Evolutionary conservation across 345 rosid species (phyloP).

Genomic region (Pugionium dolabratum): DNA sequence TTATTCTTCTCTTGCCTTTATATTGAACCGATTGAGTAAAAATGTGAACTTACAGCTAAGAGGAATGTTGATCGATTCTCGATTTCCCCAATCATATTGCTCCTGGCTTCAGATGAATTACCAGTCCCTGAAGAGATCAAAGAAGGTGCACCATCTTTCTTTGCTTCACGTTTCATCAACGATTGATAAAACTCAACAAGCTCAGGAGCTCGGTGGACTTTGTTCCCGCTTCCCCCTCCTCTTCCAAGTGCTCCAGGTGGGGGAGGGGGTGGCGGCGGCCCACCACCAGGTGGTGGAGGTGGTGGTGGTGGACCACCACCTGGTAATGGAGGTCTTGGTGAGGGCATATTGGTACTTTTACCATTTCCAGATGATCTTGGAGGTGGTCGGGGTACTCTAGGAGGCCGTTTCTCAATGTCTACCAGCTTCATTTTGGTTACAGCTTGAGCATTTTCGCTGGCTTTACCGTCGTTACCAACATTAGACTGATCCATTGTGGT

Average conservation of each 20-base stretch:
- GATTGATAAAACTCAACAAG: conserved; percentile 92
- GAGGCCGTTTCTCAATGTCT: conserved; percentile 81
- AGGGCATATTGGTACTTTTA: conserved; percentile 37
- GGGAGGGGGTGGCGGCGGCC: conserved; percentile 75
- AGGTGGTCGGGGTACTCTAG: conserved; percentile 83
- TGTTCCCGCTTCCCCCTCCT: conserved; percentile 74
- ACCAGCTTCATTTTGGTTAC: conserved; percentile 74
- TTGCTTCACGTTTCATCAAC: conserved; percentile 94
- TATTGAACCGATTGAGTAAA: not conserved
- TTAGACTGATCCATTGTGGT: conserved; percentile 55
- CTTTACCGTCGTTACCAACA: conserved; percentile 45
- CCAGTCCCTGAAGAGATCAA: conserved; percentile 66
- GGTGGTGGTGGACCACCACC: conserved; percentile 57
- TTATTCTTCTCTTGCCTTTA: too few relatives aligned
- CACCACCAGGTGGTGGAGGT: conserved; percentile 53
- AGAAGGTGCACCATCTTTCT: conserved; percentile 75
- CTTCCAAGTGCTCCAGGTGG: conserved; percentile 85
- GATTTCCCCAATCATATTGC: conserved; percentile 94
- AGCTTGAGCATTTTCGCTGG: conserved; percentile 48
- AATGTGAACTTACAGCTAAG: conserved; percentile 59
- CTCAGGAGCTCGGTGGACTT: conserved; percentile 95
- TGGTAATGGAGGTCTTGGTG: conserved; percentile 51
- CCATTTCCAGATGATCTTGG: conserved; percentile 58
- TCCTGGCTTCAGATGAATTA: conserved; percentile 73
- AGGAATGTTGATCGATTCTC: conserved; percentile 94